phyloP scores from a whole-genome alignment of 1,284 basidiomycete species.

The Abortiporus biennis region DNA sequence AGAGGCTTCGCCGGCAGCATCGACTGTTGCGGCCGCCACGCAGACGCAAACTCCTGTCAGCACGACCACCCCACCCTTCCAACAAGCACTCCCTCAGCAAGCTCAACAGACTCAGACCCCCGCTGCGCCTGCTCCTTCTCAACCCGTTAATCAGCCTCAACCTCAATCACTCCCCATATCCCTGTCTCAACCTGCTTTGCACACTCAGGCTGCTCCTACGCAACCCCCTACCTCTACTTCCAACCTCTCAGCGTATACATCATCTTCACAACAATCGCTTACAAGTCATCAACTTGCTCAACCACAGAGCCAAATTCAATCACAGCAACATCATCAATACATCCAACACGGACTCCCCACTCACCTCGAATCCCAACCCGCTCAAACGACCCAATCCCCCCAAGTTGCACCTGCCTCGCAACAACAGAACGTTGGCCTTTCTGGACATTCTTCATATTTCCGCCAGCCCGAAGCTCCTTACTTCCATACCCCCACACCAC shows the following conservation, averaged over 20 bases:
- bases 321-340: slow-evolving; percentile 44
- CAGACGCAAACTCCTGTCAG: slow-evolving; percentile 19
- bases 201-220: slow-evolving; percentile 21
- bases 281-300: slow-evolving; percentile 35
- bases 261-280: slow-evolving; percentile 22
- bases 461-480: slow-evolving; percentile 63
- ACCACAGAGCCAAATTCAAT: slow-evolving; percentile 22
- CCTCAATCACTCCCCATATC: slow-evolving; percentile 24
- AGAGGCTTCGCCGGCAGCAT: slow-evolving; percentile 16
- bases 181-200: slow-evolving; percentile 32
- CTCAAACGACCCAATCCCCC: slow-evolving; percentile 32
- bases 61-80: slow-evolving; percentile 41
- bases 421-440: slow-evolving; percentile 35
- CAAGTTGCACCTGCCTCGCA: slow-evolving; percentile 27
- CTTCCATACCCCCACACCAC: slow-evolving; percentile 71
- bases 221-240: slow-evolving; percentile 25
- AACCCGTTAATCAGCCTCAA: slow-evolving; percentile 34
- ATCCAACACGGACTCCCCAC: slow-evolving; percentile 55
- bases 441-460: slow-evolving; percentile 46
- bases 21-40: slow-evolving; percentile 27
- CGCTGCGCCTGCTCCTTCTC: slow-evolving; percentile 25
- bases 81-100: slow-evolving; percentile 43
- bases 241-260: slow-evolving; percentile 31
- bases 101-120: slow-evolving; percentile 22
- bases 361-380: slow-evolving; percentile 45